Conservation (phyloP, 805 yeast species). For the Isabelozyma heimii region DNA sequence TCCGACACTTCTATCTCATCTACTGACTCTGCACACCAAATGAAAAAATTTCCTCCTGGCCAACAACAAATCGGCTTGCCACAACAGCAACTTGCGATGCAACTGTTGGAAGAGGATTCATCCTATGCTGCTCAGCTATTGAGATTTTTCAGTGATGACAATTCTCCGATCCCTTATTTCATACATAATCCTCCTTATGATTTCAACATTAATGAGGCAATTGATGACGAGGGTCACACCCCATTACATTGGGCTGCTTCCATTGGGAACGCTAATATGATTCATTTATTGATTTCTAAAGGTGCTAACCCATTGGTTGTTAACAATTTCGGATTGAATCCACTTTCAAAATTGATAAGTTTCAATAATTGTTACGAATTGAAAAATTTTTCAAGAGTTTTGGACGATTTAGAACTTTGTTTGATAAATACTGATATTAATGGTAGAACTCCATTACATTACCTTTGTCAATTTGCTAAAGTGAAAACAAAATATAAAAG, state of each 20-base stretch:
- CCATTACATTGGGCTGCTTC: constrained; percentile 98
- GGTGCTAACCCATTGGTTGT: constrained; percentile 66
- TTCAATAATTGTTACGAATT: constrained; percentile 86
- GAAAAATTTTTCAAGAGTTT: constrained; percentile 73
- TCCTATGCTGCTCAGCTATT: constrained; percentile 38
- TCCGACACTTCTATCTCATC: constrained; percentile 40
- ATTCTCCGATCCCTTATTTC: constrained; percentile 57
- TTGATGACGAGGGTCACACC: constrained; percentile 93
- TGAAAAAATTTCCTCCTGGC: constrained; percentile 2
- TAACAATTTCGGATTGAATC: constrained; percentile 73
- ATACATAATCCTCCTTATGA: constrained; percentile 61
- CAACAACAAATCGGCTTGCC: constrained; percentile 1
- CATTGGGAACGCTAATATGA: constrained; percentile 79
- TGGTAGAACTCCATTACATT: constrained; percentile 81
- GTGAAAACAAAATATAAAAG: constrained; percentile 71
- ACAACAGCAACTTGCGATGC: constrained; percentile 23
- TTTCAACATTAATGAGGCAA: constrained; percentile 69
- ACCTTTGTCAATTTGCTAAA: constrained; percentile 69
- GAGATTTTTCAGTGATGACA: constrained; percentile 43
- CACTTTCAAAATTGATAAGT: constrained; percentile 77
- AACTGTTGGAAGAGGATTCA: constrained; percentile 49
- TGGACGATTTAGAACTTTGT: constrained; percentile 73
- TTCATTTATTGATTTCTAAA: constrained; percentile 68
- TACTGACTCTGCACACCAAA: constrained; percentile 12
- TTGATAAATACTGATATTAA: constrained; percentile 73